Percentiles rank a stretch among this genome's conserved stretches.
Evolutionary conservation across 306 rosid species (phyloP).

Genomic region (Vigna radiata): DNA sequence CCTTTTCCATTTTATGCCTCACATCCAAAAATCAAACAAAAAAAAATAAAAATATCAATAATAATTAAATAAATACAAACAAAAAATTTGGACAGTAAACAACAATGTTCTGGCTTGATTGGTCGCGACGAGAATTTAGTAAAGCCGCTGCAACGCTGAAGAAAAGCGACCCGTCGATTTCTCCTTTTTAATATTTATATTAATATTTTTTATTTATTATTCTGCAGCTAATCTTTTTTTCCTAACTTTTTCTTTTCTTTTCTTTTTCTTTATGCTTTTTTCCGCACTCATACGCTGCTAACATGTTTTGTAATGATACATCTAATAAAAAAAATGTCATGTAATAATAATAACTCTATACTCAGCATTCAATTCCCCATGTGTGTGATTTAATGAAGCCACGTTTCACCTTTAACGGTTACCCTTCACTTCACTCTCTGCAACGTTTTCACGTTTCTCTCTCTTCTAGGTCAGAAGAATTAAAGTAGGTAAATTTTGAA

Average conservation of each 20-base stretch:
- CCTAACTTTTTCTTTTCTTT: not conserved
- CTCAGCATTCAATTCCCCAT: conserved; percentile 30
- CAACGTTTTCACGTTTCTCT: too few relatives aligned
- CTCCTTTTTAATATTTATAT: not conserved
- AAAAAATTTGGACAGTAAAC: conserved; percentile 13
- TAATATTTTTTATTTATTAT: not conserved
- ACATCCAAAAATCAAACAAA: not conserved
- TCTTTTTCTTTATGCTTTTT: not conserved
- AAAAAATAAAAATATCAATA: not conserved
- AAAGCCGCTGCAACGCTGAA: conserved; percentile 53
- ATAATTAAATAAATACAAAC: not conserved
- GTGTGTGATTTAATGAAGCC: conserved; percentile 35
- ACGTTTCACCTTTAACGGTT: conserved; percentile 17
- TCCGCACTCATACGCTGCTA: not conserved
- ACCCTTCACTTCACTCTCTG: too few relatives aligned
- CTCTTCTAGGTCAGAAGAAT: too few relatives aligned
- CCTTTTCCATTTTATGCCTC: not conserved
- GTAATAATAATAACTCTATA: conserved; percentile 30
- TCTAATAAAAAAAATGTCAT: not conserved
- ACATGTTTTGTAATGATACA: conserved; percentile 35
- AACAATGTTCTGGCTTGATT: conserved; percentile 46
- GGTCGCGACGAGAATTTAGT: conserved; percentile 52
- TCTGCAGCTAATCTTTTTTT: conserved; percentile 4
- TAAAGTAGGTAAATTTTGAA: too few relatives aligned
- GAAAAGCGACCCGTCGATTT: conserved; percentile 45